These are phyloP conservation scores for Blastobotrys americana DNA, from an alignment of 805 yeast species.

Conservation along the genomic window DNA sequence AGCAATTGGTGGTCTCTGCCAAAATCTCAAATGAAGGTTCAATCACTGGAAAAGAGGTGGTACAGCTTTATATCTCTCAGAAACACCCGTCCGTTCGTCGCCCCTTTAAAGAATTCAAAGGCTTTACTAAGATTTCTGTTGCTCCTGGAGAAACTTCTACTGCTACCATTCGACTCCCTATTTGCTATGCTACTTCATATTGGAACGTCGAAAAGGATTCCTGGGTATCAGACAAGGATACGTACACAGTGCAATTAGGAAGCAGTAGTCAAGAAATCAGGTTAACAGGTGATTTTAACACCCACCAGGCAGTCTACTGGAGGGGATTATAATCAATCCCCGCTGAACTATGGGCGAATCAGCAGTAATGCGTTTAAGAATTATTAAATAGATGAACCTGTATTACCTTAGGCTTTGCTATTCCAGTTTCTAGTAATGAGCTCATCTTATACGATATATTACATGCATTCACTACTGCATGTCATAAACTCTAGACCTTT, in stretches of 20 bases:
- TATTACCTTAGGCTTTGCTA: too few species aligned
- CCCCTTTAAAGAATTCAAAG: slow-evolving; percentile 56
- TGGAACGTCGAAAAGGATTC: slow-evolving; percentile 42
- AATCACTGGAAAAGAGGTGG: slow-evolving; percentile 45
- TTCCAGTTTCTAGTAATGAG: too few species aligned
- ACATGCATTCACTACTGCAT: too few species aligned
- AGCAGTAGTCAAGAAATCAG: slow-evolving; percentile 13
- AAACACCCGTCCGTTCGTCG: slow-evolving; percentile 37
- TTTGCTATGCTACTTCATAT: slow-evolving; percentile 48
- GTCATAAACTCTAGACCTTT: too few species aligned
- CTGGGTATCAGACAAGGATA: slow-evolving; percentile 49
- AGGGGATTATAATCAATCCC: slow-evolving; percentile 22
- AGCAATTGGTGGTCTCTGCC: slow-evolving; percentile 29
- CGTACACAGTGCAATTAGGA: slow-evolving; percentile 35
- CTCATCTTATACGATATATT: too few species aligned
- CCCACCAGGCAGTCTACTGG: slow-evolving; percentile 22
- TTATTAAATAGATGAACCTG: too few species aligned
- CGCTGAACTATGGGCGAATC: too few species aligned
- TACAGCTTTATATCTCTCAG: slow-evolving; percentile 44
- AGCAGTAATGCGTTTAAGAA: too few species aligned
- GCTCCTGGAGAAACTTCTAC: slow-evolving; percentile 38
- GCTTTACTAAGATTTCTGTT: slow-evolving; percentile 44
- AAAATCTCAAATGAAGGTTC: slow-evolving; percentile 44
- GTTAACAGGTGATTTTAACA: slow-evolving; percentile 14
- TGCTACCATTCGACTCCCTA: slow-evolving; percentile 34